Base-by-base conservation (phyloP, 176 grass and related monocot genomes). In the Miscanthus lutarioriparius region DNA sequence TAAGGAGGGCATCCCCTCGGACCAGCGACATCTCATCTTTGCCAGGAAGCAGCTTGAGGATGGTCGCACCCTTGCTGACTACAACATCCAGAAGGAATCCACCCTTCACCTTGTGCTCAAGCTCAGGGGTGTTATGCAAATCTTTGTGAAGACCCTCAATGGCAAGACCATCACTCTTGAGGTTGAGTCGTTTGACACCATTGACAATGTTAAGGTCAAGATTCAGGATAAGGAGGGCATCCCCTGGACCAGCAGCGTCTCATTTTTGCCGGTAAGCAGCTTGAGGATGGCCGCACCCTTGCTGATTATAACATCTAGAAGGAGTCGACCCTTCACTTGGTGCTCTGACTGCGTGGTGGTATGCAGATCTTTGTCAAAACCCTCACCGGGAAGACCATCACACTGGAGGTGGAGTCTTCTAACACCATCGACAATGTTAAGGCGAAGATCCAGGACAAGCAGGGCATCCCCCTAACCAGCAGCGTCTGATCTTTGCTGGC, bases 291-390 rank as follows among this genome's bases (percentile, higher is more conserved):
- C 19, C 75, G 86, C 53, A 97, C 95, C 9, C 92, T 97, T 27
- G 95, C 92, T 16, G 92, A 97, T 59, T 97, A 94, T 81, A 94
- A 97, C 90, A 94, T 97, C 83, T 90, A 97, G 86, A 97, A 97
- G 80, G 93, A 95, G 82, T 90, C 90, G 0, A 95, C 90, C 1
- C 90, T 95, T 2, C 93, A 95, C 66, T 70, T 95, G 26, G 93
- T 95, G 68, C 87, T 95, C 53, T 89, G 92, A 39, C 92, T 94
- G 39, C 86, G 92, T 10, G 92, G 92, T 0, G 92, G 92, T 0
- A 94, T 91, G 91, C 91, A 93, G 39, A 93, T 93, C 16, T 93
- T 93, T 0, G 88, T 93, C 2, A 93, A 93, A 70, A 93, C 91
- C 0, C 10, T 93, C 0, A 93, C 91, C 0, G 91, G 91, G 39